These are phyloP conservation scores for Barnettozyma sucrosica DNA, from an alignment of 805 yeast species.

Conservation along the genomic window DNA sequence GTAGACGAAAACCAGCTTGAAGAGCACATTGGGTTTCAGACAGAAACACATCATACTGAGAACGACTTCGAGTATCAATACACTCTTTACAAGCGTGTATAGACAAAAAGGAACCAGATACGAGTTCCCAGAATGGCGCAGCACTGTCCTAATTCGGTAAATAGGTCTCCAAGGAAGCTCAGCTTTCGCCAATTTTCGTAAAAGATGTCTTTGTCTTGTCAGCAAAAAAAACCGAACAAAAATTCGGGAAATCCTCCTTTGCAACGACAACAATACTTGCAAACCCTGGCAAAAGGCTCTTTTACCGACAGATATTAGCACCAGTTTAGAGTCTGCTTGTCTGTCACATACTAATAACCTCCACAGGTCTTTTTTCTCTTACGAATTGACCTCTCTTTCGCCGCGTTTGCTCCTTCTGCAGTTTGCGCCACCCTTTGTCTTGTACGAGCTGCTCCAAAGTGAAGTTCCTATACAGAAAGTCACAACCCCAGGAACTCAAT, in stretches of 20 bases:
- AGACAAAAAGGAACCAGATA: not conserved
- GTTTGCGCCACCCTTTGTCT: not conserved
- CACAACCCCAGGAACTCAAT: conserved; percentile 5
- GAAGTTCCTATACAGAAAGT: conserved; percentile 17
- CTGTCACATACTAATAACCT: not conserved
- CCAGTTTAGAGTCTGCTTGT: not conserved
- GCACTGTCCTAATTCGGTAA: not conserved
- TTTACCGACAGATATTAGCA: not conserved
- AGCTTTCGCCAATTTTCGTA: not conserved
- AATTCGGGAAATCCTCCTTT: not conserved
- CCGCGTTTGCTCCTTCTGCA: not conserved
- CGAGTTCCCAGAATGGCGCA: not conserved
- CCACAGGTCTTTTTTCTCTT: not conserved
- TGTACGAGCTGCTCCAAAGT: conserved; percentile 10
- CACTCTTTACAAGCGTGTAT: conserved; percentile 49
- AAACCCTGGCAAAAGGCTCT: not conserved
- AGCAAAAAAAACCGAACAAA: not conserved
- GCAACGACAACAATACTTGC: not conserved
- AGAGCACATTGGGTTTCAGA: conserved; percentile 31
- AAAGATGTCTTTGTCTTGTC: not conserved
- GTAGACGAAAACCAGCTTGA: conserved; percentile 31
- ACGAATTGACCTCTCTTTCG: not conserved
- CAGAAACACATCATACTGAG: conserved; percentile 31
- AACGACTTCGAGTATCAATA: conserved; percentile 52
- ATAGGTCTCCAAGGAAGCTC: not conserved